Evolutionary conservation across 169 alveolate genomes (phyloP), one percentile per base, ranked within the genome.

Genomic region (Cryptosporidium andersoni): DNA sequence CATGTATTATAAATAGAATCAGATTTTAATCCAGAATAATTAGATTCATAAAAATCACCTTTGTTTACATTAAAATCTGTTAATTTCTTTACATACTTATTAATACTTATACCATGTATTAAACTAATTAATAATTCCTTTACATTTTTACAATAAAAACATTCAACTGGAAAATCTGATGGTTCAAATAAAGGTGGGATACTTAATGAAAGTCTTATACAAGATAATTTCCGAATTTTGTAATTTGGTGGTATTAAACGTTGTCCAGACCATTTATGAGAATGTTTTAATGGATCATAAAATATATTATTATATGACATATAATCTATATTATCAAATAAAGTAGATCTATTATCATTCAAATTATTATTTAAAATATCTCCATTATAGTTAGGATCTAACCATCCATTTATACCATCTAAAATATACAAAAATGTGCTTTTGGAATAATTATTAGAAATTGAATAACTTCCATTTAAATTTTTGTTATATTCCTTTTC

Each of bases 171-270:
- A 60, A 74, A 74, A 56, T 74, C 85, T 12, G 36, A 37, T 16
- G 85, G 68, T 47, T 58, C 60, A 64, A 3, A 40, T 45, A 74
- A 34, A 16, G 85, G 85, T 25, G 85, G 85, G 25, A 74, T 48
- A 34, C 68, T 74, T 48, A 74, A 34, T 40, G 85, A 45, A 3
- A 74, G 48, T 14, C 40, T 55, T 25, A 74, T 60, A 43, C 49
- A 58, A 34, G 16, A 40, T 58, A 74, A 34, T 37, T 37, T 74
- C 60, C 14, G 55, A 37, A 9, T 36, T 25, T 49, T 40, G 2
- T 6, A 51, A 51, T 12, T 42, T 8, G 65, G 25, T 12, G 25
- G 11, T 45, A 34, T 14, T 45, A 25, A 25, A 25, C 25, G 25
- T 25, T 25, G 25, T 0, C 25, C 25, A 25, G 25, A 25, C 25